Conservation (phyloP, 2,329 filamentous ascomycete species). For the Aureobasidium sp. region DNA sequence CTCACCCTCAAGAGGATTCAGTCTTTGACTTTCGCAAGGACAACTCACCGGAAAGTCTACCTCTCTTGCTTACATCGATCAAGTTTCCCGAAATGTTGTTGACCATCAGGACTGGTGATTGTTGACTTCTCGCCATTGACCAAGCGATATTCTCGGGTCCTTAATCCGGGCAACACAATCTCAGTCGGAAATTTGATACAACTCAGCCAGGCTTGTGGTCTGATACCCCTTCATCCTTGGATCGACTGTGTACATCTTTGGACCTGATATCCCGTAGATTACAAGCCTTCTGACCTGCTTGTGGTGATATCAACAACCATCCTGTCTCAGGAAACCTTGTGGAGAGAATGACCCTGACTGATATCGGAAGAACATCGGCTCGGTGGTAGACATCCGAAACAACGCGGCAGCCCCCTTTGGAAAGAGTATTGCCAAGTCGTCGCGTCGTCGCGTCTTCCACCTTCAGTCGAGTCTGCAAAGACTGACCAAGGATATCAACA, state of each 20-base stretch:
- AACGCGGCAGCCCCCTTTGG: slow-evolving; percentile 7
- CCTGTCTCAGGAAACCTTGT: neutral
- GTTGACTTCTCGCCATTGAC: neutral
- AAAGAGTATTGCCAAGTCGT: slow-evolving; percentile 14
- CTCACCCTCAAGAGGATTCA: no score
- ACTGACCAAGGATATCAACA: neutral
- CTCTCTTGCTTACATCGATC: neutral
- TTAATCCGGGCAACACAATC: no score
- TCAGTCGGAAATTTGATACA: neutral
- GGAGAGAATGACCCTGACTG: neutral
- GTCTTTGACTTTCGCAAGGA: neutral
- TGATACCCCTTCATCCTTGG: neutral
- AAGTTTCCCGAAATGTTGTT: no score
- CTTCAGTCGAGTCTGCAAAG: neutral
- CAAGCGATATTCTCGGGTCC: no score
- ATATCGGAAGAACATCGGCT: neutral
- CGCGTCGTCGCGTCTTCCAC: slow-evolving; percentile 19
- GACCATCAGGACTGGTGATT: no score
- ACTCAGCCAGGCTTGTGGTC: neutral
- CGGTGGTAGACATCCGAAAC: neutral
- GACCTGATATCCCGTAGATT: neutral
- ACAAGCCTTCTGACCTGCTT: neutral
- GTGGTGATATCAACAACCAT: neutral
- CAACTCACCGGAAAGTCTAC: no score
- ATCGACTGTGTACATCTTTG: neutral